Conservation (phyloP, 176 grass and related monocot species). For the Chloris gayana region DNA sequence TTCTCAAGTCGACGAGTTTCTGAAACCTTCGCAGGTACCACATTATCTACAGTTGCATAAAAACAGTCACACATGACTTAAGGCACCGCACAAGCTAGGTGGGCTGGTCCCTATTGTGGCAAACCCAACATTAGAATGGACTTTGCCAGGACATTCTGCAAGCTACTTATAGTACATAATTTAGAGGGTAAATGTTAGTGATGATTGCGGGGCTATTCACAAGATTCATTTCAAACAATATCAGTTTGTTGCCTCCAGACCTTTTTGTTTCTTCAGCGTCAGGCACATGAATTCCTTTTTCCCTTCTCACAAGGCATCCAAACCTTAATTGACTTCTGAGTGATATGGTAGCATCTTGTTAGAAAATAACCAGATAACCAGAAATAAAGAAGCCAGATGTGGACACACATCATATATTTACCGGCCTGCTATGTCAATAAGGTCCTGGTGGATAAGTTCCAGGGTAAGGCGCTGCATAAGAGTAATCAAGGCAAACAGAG, state of each 20-base stretch:
- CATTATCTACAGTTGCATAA: background rate
- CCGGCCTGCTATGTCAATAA: constrained; percentile 50
- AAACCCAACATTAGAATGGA: background rate
- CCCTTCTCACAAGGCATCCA: background rate
- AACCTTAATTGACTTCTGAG: background rate
- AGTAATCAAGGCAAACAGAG: constrained; percentile 18
- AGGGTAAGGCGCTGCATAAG: constrained; percentile 60
- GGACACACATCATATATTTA: background rate
- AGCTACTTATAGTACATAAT: constrained; percentile 31
- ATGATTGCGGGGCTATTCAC: constrained; percentile 1
- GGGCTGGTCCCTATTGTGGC: background rate
- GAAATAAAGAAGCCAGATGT: constrained; percentile 18
- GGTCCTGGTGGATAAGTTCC: constrained; percentile 64
- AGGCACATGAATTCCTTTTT: background rate
- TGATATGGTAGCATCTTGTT: constrained; percentile 15
- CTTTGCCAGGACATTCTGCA: background rate
- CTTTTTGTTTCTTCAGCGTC: background rate
- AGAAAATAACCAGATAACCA: constrained; percentile 28
- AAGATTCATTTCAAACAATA: background rate
- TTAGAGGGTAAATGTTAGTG: background rate
- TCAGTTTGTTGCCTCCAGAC: background rate
- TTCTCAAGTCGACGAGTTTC: background rate
- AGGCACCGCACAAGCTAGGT: background rate
- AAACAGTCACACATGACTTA: background rate
- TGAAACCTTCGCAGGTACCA: background rate